Evolutionary conservation across 2,329 filamentous ascomycete genomes (phyloP), one percentile per base, ranked within the genome.

Genomic region (Aspergillus brunneoviolaceus): DNA sequence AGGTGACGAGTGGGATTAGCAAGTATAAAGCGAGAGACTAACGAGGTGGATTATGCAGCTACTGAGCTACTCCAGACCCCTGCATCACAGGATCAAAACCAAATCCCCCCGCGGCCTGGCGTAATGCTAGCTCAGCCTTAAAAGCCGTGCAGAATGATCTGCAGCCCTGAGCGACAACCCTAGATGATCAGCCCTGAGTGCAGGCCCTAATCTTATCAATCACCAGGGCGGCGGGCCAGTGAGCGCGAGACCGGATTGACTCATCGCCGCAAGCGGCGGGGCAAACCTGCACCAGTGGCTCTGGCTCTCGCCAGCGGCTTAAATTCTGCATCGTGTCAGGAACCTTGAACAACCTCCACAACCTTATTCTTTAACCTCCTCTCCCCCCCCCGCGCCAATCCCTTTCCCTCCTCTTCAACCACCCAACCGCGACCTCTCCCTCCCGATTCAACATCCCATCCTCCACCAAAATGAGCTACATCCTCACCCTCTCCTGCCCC

Each of bases 401-500:
- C 48, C 57, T 52, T 31, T 42, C 23, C 47, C 48, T 57, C 54
- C 35, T 42, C 29, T 49, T 54, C 39, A n/a, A 16, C 39, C 23
- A 57, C 33, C 42, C 29, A 39, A n/a, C 53, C 33, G 35, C 29
- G 33, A n/a, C 53, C 49, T 57, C 48, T 16, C 14, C 33, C n/a
- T 39, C 61, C 61, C 51, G 27, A 47, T 55, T 35, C 42, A 54
- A 39, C 55, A 67, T 61, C 58, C 52, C 52, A 33, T 25, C 52
- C 58, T 59, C 61, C 57, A 62, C 69, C 70, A 70, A 58, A 59
- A 76, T 76, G 72, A 86, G 88, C 73, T 85, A 89, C 77, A 88
- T 91, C 73, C 85, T 95, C 68, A 94, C 90, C 29, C 83, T 95
- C 63, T 92, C 90, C 57, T 94, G 91, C 79, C 90, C 91, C 56